phyloP scores from a whole-genome alignment of 768 basidiomycete species.

The Rhodotorula taiwanensis region DNA sequence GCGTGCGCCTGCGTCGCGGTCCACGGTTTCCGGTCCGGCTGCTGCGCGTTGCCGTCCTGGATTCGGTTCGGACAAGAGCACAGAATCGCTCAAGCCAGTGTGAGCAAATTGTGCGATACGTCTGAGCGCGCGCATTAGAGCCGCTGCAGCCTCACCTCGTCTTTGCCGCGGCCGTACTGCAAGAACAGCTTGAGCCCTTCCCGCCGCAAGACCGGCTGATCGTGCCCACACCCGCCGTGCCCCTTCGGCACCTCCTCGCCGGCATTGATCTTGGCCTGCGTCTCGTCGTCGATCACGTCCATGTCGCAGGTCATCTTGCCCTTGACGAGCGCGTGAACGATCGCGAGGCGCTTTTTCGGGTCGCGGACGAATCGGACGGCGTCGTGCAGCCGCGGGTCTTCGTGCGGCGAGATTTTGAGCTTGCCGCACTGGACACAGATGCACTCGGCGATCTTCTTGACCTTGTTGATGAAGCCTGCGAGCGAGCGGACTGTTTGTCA shows the following conservation, averaged over 20 bases:
- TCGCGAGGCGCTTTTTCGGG: slow-evolving; percentile 40
- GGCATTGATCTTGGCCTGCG: slow-evolving; percentile 50
- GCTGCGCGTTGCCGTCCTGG: slow-evolving; percentile 31
- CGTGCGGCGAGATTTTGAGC: slow-evolving; percentile 69
- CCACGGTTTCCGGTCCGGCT: slow-evolving; percentile 39
- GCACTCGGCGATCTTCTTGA: slow-evolving; percentile 98
- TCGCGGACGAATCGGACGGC: slow-evolving; percentile 38
- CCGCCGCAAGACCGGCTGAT: slow-evolving; percentile 81
- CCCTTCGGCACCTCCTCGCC: slow-evolving; percentile 64
- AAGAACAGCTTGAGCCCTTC: slow-evolving; percentile 92
- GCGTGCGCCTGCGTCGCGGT: slow-evolving; percentile 66
- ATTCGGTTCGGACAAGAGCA: background rate
- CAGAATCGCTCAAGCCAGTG: background rate
- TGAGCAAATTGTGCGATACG: too few relatives aligned
- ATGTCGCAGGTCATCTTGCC: slow-evolving; percentile 80
- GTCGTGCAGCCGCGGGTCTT: slow-evolving; percentile 35
- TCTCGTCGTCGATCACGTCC: slow-evolving; percentile 81
- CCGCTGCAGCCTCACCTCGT: slow-evolving; percentile 55
- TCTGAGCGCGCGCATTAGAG: too few relatives aligned
- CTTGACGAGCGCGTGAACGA: slow-evolving; percentile 41
- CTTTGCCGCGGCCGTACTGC: slow-evolving; percentile 89
- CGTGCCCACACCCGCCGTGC: slow-evolving; percentile 94
- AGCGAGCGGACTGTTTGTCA: too few relatives aligned
- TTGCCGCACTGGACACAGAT: slow-evolving; percentile 98
- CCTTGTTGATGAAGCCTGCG: slow-evolving; percentile 90